Evolutionary conservation across 805 yeast species (phyloP).

Genomic region (Soucietia sequanensis): DNA sequence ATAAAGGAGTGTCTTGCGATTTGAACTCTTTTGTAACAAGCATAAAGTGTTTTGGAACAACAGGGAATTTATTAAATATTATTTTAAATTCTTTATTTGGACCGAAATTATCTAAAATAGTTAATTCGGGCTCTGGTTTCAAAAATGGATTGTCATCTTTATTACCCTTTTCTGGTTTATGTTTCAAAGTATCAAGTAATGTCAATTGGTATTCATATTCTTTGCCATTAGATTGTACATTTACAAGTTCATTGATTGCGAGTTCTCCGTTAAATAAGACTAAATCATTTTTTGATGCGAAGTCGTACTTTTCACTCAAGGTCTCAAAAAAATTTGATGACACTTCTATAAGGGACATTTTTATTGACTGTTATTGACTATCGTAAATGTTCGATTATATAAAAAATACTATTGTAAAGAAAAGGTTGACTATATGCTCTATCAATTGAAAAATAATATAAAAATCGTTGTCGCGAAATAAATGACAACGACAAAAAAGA

Average conservation of each 20-base stretch:
- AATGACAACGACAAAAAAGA: too few relatives aligned
- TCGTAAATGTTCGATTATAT: too few relatives aligned
- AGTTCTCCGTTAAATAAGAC: conserved; percentile 54
- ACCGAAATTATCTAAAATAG: conserved; percentile 54
- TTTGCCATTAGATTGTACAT: conserved; percentile 12
- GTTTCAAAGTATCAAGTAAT: conserved; percentile 31
- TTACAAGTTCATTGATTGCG: conserved; percentile 29
- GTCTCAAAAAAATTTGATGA: conserved; percentile 38
- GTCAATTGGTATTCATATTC: conserved; percentile 27
- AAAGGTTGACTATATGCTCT: too few relatives aligned
- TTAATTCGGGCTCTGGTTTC: conserved; percentile 73
- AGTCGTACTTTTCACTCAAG: conserved; percentile 41
- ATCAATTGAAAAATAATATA: too few relatives aligned
- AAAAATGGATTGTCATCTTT: conserved; percentile 67
- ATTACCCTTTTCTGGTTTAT: conserved; percentile 41
- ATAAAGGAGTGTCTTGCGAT: conserved; percentile 69
- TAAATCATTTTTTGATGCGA: conserved; percentile 46
- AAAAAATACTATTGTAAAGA: too few relatives aligned
- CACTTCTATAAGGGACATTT: conserved; percentile 20
- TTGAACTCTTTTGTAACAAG: conserved; percentile 73
- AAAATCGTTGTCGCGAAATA: too few relatives aligned
- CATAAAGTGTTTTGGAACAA: conserved; percentile 74
- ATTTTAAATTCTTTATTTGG: conserved; percentile 53
- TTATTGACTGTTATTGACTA: not conserved
- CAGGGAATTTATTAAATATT: conserved; percentile 84